Evolutionary conservation across 495 filamentous ascomycete genomes (phyloP).

Genomic region (Lasiosphaeriaceae sp.): DNA sequence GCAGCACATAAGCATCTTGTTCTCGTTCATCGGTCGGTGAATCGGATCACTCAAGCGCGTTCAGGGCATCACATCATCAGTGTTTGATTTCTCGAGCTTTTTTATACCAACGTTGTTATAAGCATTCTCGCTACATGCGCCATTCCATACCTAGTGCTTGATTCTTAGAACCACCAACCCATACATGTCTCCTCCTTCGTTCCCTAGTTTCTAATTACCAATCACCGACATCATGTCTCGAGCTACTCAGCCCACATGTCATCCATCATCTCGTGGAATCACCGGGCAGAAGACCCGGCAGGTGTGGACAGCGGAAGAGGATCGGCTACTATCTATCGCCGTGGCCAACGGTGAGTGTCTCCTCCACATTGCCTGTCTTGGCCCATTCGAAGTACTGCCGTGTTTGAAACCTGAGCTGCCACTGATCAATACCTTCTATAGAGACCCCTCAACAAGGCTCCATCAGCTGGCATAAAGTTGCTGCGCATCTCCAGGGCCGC

Average conservation of each 20-base stretch:
- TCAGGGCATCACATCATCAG: background rate
- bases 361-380: background rate
- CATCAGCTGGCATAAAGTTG: conserved; percentile 39
- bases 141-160: background rate
- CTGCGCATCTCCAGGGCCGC: conserved; percentile 32
- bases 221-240: background rate
- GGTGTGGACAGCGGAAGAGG: conserved; percentile 28
- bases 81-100: background rate
- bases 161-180: conserved; percentile 33
- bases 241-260: background rate
- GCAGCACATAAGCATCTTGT: background rate
- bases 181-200: conserved; percentile 26
- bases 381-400: background rate
- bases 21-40: background rate
- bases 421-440: background rate
- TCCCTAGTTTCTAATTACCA: background rate
- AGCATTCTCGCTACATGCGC: background rate
- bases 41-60: background rate
- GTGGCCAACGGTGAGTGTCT: conserved; percentile 16
- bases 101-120: background rate
- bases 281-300: conserved; percentile 13
- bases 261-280: background rate
- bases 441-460: conserved; percentile 23
- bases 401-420: background rate
- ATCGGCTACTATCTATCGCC: conserved; percentile 19